Base-by-base conservation (phyloP, 2,329 filamentous ascomycete species). In the Tolypocladium sp. region DNA sequence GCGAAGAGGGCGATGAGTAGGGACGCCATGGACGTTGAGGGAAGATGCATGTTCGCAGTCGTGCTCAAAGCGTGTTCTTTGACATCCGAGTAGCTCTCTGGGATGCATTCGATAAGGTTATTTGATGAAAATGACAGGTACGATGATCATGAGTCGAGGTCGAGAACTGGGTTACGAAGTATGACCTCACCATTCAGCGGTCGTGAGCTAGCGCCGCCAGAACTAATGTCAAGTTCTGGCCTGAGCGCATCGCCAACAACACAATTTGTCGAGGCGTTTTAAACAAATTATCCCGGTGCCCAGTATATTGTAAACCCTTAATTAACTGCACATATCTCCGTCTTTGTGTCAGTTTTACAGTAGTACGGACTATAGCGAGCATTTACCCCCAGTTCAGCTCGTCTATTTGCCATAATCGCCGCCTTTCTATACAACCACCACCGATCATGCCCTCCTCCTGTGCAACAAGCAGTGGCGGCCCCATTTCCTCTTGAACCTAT, bases 401-500 rank as follows among this genome's bases (percentile, higher is more conserved):
- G 27, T 35, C 30, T n/a, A 52, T n/a, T 8, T 35, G 8, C 30
- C 20, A n/a, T 9, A 7, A 22, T 22, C 46, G 44, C 46, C 8
- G 25, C 15, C 46, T 5, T 6, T 38, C 3, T 38, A 38, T 13
- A 37, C 7, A n/a, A n/a, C 17, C 6, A 20, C 2, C 35, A 2
- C 5, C 2, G 51, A 54, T 57, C 41, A 52, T 4, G 15, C 30
- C 41, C 25, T 58, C 41, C 38, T 58, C 33, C 56, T 41, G 8
- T 83, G 82, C 63, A 97, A 74, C 57, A 99, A 78, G 72, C 94
- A 99, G 73, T 97, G 95, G 57, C 85, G 80, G 22, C 92, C 94
- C 91, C 92, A 97, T 73, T 85, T 86, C 59, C 93, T 84, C 65
- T 81, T 84, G 63, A 85, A 87, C 60, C 80, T 81, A 49, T 85